Evolutionary conservation across 2,329 filamentous ascomycete species (phyloP).

Genomic region (Coniochaeta prunicola): DNA sequence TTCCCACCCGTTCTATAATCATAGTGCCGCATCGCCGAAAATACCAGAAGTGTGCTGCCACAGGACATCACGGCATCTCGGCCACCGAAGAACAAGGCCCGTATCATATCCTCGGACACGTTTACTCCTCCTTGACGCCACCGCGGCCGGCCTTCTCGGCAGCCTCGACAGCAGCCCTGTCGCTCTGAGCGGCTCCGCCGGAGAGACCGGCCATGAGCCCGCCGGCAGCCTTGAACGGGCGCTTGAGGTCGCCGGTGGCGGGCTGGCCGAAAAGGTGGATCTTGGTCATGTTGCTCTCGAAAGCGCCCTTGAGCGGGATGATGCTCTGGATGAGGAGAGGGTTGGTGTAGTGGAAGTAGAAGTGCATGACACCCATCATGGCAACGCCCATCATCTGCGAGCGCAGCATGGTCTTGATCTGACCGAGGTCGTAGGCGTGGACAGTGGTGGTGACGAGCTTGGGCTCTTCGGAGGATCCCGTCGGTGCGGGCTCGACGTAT

Average conservation of each 20-base stretch:
- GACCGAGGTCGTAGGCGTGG: slow-evolving; percentile 85
- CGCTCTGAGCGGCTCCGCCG: slow-evolving; percentile 72
- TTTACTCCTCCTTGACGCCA: slow-evolving; percentile 66
- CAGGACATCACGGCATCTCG: not conserved
- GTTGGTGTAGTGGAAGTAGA: slow-evolving; percentile 99
- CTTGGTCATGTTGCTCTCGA: slow-evolving; percentile 95
- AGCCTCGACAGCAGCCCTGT: slow-evolving; percentile 80
- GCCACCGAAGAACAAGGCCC: not conserved
- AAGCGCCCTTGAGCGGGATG: slow-evolving; percentile 90
- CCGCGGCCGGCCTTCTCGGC: slow-evolving; percentile 69
- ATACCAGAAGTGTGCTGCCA: not conserved
- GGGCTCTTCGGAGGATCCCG: slow-evolving; percentile 89
- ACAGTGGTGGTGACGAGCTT: slow-evolving; percentile 96
- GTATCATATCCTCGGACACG: not conserved
- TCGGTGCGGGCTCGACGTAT: slow-evolving; percentile 91
- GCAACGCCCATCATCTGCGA: slow-evolving; percentile 89
- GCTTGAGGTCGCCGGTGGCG: slow-evolving; percentile 83
- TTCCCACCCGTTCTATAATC: not conserved
- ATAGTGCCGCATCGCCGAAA: not conserved
- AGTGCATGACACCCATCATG: slow-evolving; percentile 98
- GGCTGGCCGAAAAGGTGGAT: slow-evolving; percentile 86
- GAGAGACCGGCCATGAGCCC: slow-evolving; percentile 78
- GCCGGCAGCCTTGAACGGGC: slow-evolving; percentile 83
- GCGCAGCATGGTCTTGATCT: slow-evolving; percentile 81
- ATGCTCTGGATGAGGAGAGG: slow-evolving; percentile 97